phyloP scores from a whole-genome alignment of 768 basidiomycete genomes.

The Agrocybe praecox region DNA sequence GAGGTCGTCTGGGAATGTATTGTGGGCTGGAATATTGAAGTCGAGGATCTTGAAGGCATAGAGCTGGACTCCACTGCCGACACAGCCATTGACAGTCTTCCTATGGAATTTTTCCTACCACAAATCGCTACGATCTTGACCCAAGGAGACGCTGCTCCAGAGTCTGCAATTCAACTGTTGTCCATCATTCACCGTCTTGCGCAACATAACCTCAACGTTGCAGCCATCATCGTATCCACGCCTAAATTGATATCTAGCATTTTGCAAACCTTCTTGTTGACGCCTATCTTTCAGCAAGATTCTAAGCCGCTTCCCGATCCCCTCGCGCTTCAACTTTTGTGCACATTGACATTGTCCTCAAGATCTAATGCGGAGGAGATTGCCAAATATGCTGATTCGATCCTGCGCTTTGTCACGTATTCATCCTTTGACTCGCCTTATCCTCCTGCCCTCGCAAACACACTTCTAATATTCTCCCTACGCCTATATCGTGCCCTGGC shows the following conservation, averaged over 20 bases:
- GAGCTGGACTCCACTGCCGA: constrained; percentile 43
- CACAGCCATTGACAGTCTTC: constrained; percentile 33
- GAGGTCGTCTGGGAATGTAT: constrained; percentile 77
- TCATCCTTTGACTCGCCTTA: constrained; percentile 48
- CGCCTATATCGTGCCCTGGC: constrained; percentile 67
- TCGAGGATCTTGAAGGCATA: constrained; percentile 40
- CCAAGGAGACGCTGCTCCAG: constrained; percentile 44
- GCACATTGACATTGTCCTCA: constrained; percentile 61
- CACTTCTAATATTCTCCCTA: constrained; percentile 60
- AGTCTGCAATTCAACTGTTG: constrained; percentile 59
- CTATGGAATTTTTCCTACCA: constrained; percentile 44
- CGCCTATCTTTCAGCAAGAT: constrained; percentile 45
- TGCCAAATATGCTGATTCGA: constrained; percentile 57
- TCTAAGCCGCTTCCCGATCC: constrained; percentile 41
- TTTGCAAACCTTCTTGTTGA: constrained; percentile 58
- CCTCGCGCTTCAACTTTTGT: constrained; percentile 58
- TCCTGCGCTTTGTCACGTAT: constrained; percentile 71
- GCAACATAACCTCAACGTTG: constrained; percentile 55
- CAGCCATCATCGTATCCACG: constrained; percentile 51
- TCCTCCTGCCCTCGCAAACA: constrained; percentile 43
- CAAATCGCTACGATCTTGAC: constrained; percentile 45
- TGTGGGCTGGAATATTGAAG: constrained; percentile 60
- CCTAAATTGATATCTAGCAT: constrained; percentile 54
- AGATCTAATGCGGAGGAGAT: constrained; percentile 66
- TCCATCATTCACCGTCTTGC: constrained; percentile 63